A percentile compares a stretch with the other conserved stretches of the same genome.
Conservation (phyloP, 2,329 filamentous ascomycete species). For the Aspergillus luchuensis region DNA sequence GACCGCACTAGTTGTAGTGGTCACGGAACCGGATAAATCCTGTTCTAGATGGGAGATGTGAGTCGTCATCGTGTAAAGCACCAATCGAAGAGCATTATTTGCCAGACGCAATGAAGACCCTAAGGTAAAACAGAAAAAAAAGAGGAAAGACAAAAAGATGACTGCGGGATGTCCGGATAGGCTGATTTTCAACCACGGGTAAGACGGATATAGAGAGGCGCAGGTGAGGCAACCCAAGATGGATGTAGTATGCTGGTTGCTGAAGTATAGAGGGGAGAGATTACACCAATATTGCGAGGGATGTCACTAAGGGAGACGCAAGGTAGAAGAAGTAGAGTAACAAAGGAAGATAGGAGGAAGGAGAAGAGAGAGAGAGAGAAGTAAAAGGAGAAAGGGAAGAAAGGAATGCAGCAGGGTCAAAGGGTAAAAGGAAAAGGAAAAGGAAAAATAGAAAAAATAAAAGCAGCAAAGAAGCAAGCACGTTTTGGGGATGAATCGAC, state of each 20-base stretch:
- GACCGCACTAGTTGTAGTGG: conserved; percentile 20
- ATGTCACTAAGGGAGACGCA: conserved; percentile 7
- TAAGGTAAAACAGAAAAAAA: background rate
- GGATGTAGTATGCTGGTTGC: background rate
- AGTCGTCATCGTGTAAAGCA: conserved; percentile 32
- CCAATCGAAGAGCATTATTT: conserved; percentile 23
- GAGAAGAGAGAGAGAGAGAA: background rate
- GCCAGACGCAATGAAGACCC: background rate
- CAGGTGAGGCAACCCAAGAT: background rate
- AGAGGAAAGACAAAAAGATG: background rate
- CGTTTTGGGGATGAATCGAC: background rate
- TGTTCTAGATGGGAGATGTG: conserved; percentile 32
- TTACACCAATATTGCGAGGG: conserved; percentile 1
- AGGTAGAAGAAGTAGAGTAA: conserved; percentile 8
- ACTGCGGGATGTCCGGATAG: background rate
- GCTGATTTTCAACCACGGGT: conserved; percentile 5
- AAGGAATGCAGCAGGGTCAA: background rate
- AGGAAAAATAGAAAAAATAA: conserved; percentile 4
- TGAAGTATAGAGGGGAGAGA: background rate
- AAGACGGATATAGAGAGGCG: conserved; percentile 1
- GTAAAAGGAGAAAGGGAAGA: conserved; percentile 6
- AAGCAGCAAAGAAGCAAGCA: conserved; percentile 7
- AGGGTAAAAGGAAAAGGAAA: conserved; percentile 5
- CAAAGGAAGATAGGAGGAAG: conserved; percentile 1
- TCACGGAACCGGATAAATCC: conserved; percentile 29